phyloP scores from a whole-genome alignment of 2,329 filamentous ascomycete genomes.

The Alternaria arborescens region DNA sequence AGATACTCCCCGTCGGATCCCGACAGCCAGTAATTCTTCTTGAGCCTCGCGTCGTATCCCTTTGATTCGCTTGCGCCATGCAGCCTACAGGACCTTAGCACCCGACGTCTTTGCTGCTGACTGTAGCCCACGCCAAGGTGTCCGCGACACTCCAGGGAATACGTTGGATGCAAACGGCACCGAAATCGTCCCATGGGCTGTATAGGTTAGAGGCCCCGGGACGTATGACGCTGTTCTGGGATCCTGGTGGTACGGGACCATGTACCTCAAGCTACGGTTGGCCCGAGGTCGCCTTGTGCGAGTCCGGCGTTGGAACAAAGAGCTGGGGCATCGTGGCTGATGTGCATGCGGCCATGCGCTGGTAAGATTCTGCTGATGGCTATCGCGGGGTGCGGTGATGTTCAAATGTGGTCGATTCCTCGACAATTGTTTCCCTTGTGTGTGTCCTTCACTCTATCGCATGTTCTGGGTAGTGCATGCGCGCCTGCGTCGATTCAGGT shows the following conservation, averaged over 20 bases:
- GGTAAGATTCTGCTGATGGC: background rate
- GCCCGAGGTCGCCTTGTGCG: background rate
- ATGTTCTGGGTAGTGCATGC: background rate
- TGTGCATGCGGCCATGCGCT: constrained; percentile 1
- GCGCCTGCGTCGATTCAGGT: background rate
- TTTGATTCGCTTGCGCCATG: constrained; percentile 31
- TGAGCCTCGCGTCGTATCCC: constrained; percentile 21
- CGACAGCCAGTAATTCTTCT: constrained; percentile 27
- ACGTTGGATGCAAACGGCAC: constrained; percentile 3
- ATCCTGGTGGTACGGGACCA: constrained; percentile 23
- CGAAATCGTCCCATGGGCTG: constrained; percentile 9
- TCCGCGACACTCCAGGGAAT: constrained; percentile 24
- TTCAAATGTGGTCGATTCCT: constrained; percentile 7
- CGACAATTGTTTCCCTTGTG: background rate
- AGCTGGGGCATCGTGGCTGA: constrained; percentile 6
- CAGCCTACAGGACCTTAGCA: constrained; percentile 11
- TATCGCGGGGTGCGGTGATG: background rate
- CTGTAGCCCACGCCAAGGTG: constrained; percentile 6
- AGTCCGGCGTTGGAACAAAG: constrained; percentile 20
- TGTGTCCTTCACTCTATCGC: background rate
- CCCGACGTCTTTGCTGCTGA: constrained; percentile 35
- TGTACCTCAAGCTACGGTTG: constrained; percentile 27
- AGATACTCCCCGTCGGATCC: constrained; percentile 26
- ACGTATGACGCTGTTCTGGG: constrained; percentile 15
- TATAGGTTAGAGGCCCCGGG: constrained; percentile 21